These are phyloP conservation scores for Eragrostis tef DNA, from an alignment of 202 grass and related monocot genomes.

Conservation along the genomic window DNA sequence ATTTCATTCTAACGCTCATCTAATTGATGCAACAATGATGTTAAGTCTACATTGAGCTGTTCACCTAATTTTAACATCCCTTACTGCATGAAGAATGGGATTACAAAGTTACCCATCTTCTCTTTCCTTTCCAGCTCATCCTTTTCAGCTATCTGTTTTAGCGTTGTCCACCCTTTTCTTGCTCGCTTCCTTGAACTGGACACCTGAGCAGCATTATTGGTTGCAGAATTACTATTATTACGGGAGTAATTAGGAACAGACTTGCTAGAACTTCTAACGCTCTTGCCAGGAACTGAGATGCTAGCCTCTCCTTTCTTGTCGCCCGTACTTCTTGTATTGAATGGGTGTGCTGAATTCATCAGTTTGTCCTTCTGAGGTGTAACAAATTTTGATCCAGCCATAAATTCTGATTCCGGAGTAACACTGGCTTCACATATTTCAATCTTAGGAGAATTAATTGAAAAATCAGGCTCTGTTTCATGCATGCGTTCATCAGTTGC, in stretches of 20 bases:
- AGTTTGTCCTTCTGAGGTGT: conserved; percentile 41
- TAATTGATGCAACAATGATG: neutral
- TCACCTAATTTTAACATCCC: neutral
- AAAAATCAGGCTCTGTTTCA: conserved; percentile 9
- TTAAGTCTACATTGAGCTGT: neutral
- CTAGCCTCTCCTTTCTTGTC: conserved; percentile 41
- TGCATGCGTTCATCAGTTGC: conserved; percentile 10
- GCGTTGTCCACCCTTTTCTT: conserved; percentile 73
- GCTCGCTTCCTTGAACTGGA: conserved; percentile 64
- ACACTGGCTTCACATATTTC: conserved; percentile 9
- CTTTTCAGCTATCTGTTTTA: conserved; percentile 75
- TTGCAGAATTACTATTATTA: conserved; percentile 23
- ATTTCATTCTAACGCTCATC: neutral
- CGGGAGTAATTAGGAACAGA: conserved; percentile 11
- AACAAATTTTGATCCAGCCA: conserved; percentile 26
- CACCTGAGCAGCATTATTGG: conserved; percentile 34
- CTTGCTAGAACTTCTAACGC: conserved; percentile 3
- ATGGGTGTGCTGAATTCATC: conserved; percentile 24
- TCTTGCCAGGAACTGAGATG: conserved; percentile 36
- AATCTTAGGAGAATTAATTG: conserved; percentile 15
- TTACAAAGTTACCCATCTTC: conserved; percentile 62
- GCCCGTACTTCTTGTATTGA: conserved; percentile 17
- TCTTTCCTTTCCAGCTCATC: conserved; percentile 58
- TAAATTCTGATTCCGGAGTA: conserved; percentile 28
- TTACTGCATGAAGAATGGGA: conserved; percentile 67